Base-by-base conservation (phyloP, 176 grass and related monocot genomes). In the Alloteropsis semialata region DNA sequence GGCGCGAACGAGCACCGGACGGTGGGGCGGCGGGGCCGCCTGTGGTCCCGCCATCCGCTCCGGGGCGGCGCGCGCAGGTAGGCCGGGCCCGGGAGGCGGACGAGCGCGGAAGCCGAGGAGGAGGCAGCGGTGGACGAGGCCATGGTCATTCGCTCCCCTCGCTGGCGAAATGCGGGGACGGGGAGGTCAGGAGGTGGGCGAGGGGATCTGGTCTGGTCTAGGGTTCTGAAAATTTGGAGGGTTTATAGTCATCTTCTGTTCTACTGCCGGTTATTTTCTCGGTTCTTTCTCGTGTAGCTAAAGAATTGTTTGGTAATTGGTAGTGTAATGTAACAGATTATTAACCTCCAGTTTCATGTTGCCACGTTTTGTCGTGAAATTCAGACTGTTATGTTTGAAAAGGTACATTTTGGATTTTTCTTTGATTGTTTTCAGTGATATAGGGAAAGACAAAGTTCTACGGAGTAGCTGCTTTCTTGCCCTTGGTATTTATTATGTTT, bases 1-100 rank as follows among this genome's bases (percentile, higher is more conserved):
- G 89, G 80, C 54, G 76, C 89, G 30, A 91, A 90, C 17, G 85
- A 55, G 66, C 90, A 87, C 42, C 78, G 79, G 79, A 91, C 80
- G 44, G 76, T 65, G 24, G 64, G 42, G 65, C 82, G 56, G 30
- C 88, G 77, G 6, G 78, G 50, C 75, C 75, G 84, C 51, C 87
- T 61, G 18, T 72, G 57, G 65, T 12, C 65, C 24, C 28, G 67
- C 48, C 75, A 78, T 28, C 74, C 45, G 70, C 46, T 19, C 12
- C 48, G 10, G 0, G 22, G 4, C 49, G 12, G 84, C 19, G 39
- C 38, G 37, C 58, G 22, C 19, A 25, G 39, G 54, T 41, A 87
- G 51, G 50, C 82, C 10, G 80, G 24, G n/a, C 21, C 62, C 1
- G 62, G 77, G 51, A 87, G 71, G 72, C 79, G 89, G 50, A 89